Percentiles rank a stretch among this genome's conserved stretches.
phyloP scores from a whole-genome alignment of 108 stramenopile genomes.

The Cyclotella choctawhatcheeana region DNA sequence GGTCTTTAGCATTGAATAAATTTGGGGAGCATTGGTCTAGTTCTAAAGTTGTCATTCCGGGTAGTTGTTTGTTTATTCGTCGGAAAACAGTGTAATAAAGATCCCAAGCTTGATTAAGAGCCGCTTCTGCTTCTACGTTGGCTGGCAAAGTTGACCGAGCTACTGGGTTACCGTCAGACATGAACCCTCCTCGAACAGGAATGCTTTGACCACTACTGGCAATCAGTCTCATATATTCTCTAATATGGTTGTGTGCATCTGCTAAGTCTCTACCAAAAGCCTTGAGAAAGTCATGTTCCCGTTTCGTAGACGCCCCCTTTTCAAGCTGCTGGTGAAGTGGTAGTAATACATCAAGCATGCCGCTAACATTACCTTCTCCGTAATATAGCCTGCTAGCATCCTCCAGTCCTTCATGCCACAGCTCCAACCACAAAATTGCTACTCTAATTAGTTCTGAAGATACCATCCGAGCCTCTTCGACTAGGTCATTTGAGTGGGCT shows the following conservation, averaged over 20 bases:
- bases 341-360: slow-evolving; percentile 88
- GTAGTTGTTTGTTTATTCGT: slow-evolving; percentile 94
- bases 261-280: slow-evolving; percentile 80
- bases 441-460: slow-evolving; percentile 97
- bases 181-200: slow-evolving; percentile 62
- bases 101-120: slow-evolving; percentile 96
- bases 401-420: slow-evolving; percentile 98
- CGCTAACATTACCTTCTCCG: slow-evolving; percentile 94
- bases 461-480: slow-evolving; percentile 95
- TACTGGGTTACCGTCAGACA: slow-evolving; percentile 32
- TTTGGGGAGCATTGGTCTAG: slow-evolving; percentile 91
- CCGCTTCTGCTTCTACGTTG: slow-evolving; percentile 82
- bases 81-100: slow-evolving; percentile 96
- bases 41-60: slow-evolving; percentile 85
- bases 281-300: slow-evolving; percentile 85
- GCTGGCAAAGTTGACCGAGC: slow-evolving; percentile 37
- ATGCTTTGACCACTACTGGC: slow-evolving; percentile 64
- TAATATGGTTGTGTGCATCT: slow-evolving; percentile 78
- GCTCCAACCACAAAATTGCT: slow-evolving; percentile 99
- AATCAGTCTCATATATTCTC: slow-evolving; percentile 65
- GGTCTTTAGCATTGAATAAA: slow-evolving; percentile 77
- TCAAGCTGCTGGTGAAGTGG: slow-evolving; percentile 88
- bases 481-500: slow-evolving; percentile 84
- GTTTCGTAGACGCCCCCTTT: slow-evolving; percentile 75
- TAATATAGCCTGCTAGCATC: slow-evolving; percentile 93